Evolutionary conservation across 331 rosid species (phyloP).

Genomic region (Rhamnella rubrinervis): DNA sequence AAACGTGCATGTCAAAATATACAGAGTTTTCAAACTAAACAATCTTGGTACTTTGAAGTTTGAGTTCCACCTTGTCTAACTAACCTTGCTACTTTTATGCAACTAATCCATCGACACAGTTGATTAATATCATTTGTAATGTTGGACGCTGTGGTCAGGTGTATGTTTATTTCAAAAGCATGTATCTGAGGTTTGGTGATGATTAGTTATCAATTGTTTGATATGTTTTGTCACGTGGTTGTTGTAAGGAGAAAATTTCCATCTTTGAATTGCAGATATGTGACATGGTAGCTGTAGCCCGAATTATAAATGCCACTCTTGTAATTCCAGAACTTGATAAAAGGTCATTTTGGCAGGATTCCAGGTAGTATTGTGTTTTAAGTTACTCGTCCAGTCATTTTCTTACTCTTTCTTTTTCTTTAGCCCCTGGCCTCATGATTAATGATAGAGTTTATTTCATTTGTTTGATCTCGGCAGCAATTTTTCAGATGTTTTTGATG

Average conservation of each 20-base stretch:
- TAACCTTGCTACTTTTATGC: background rate
- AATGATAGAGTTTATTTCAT: constrained; percentile 19
- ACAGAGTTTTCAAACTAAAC: too few species aligned
- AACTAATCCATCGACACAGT: background rate
- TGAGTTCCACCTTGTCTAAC: background rate
- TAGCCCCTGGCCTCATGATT: constrained; percentile 5
- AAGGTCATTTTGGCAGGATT: constrained; percentile 85
- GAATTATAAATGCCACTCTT: constrained; percentile 88
- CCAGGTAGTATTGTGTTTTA: constrained; percentile 49
- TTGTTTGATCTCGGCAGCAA: constrained; percentile 53
- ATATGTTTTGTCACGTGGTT: background rate
- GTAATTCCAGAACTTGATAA: constrained; percentile 94
- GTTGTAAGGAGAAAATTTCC: constrained; percentile 10
- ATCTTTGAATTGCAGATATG: constrained; percentile 67
- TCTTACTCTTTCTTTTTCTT: background rate
- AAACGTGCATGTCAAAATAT: too few species aligned
- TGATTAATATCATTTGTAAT: background rate
- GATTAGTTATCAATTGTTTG: background rate
- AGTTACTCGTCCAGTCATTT: background rate
- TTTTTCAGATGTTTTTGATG: constrained; percentile 88
- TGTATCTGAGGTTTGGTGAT: background rate
- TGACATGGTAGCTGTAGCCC: constrained; percentile 97
- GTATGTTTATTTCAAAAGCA: background rate
- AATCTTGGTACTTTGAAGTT: background rate
- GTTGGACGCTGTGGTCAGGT: background rate